Percentiles rank a stretch among this genome's conserved stretches.
Conservation (phyloP, 2,329 filamentous ascomycete species). For the Aureobasidium sp. region DNA sequence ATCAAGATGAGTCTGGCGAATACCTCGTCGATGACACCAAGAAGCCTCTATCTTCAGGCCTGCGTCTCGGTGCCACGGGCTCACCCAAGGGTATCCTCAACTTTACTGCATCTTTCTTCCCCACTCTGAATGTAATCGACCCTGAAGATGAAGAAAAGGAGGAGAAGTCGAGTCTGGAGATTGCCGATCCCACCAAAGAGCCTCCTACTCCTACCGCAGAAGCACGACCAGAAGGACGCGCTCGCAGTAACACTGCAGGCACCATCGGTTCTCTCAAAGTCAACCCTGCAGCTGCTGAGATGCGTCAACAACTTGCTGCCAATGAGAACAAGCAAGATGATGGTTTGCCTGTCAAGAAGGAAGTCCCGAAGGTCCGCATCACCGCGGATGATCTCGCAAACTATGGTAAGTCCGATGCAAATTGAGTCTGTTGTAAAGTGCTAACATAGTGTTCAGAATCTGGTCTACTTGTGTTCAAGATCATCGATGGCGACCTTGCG, state of each 20-base stretch:
- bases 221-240: slow-evolving; percentile 10
- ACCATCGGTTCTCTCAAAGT: slow-evolving; percentile 37
- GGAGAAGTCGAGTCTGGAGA: slow-evolving; percentile 23
- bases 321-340: slow-evolving; percentile 41
- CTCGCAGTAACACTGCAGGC: slow-evolving; percentile 29
- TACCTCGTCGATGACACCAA: slow-evolving; percentile 75
- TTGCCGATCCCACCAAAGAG: slow-evolving; percentile 19
- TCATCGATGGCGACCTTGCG: slow-evolving; percentile 81
- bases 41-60: slow-evolving; percentile 55
- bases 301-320: slow-evolving; percentile 40
- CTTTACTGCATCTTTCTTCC: slow-evolving; percentile 85
- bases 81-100: slow-evolving; percentile 71
- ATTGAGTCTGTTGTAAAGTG: neutral
- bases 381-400: slow-evolving; percentile 72
- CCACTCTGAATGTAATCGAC: slow-evolving; percentile 78
- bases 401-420: slow-evolving; percentile 50
- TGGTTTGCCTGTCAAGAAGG: slow-evolving; percentile 42
- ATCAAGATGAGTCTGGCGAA: slow-evolving; percentile 70
- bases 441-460: slow-evolving; percentile 56
- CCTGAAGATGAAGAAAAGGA: slow-evolving; percentile 69
- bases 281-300: slow-evolving; percentile 27
- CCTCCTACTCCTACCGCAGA: slow-evolving; percentile 19
- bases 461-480: slow-evolving; percentile 87
- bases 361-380: slow-evolving; percentile 69
- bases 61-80: slow-evolving; percentile 67